These are phyloP conservation scores for Rhizopogon vesiculosus DNA, from an alignment of 768 basidiomycete species.

Conservation along the genomic window DNA sequence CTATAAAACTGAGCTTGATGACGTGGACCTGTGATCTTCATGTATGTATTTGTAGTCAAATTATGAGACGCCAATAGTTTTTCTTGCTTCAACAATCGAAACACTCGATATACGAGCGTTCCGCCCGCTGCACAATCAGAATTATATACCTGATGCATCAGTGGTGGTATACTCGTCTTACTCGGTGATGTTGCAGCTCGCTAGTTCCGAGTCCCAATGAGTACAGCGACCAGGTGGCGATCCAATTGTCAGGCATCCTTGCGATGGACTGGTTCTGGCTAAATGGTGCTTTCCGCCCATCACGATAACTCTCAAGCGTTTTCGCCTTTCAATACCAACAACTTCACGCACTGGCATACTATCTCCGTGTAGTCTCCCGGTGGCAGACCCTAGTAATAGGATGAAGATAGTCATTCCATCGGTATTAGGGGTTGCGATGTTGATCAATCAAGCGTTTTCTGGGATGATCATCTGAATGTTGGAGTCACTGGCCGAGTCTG, in stretches of 20 bases:
- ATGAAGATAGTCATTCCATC: too few relatives aligned
- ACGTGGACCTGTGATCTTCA: not conserved
- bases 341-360: too few relatives aligned
- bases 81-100: too few relatives aligned
- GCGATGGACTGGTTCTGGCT: conserved; percentile 89
- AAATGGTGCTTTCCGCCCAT: conserved; percentile 3
- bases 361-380: too few relatives aligned
- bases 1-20: not conserved
- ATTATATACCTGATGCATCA: too few relatives aligned
- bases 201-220: conserved; percentile 65
- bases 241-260: conserved; percentile 58
- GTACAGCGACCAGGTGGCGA: conserved; percentile 55
- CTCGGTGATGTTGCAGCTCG: conserved; percentile 64
- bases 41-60: not conserved
- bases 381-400: too few relatives aligned
- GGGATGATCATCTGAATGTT: too few relatives aligned
- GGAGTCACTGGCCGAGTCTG: too few relatives aligned
- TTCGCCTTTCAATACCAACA: conserved; percentile 43
- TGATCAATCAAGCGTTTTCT: too few relatives aligned
- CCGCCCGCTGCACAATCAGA: too few relatives aligned
- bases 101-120: too few relatives aligned
- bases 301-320: conserved; percentile 28
- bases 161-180: conserved; percentile 34
- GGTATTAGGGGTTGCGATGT: too few relatives aligned
- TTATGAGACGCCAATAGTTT: not conserved